Conservation (phyloP, 306 rosid species). For the Cucumis hystrix region DNA sequence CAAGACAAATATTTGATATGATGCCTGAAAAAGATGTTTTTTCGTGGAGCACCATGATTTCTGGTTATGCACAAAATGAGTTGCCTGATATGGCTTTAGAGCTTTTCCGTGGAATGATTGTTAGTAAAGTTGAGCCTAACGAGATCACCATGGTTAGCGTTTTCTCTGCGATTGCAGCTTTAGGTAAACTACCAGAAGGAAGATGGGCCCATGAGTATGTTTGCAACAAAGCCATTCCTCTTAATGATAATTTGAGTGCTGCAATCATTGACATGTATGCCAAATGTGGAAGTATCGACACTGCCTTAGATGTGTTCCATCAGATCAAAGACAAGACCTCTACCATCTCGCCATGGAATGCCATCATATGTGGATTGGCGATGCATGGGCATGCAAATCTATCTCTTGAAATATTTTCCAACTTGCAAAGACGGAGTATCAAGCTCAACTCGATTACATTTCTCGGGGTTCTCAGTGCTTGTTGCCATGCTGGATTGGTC, state of each 20-base stretch:
- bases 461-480: constrained; percentile 71
- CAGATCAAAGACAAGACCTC: constrained; percentile 31
- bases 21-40: constrained; percentile 76
- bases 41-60: constrained; percentile 80
- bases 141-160: constrained; percentile 88
- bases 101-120: constrained; percentile 60
- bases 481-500: constrained; percentile 82
- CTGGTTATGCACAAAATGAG: constrained; percentile 65
- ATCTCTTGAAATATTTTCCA: constrained; percentile 55
- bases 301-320: constrained; percentile 52
- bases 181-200: constrained; percentile 61
- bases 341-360: constrained; percentile 81
- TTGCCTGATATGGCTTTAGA: constrained; percentile 59
- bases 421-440: constrained; percentile 38
- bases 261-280: constrained; percentile 85
- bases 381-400: constrained; percentile 61
- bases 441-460: constrained; percentile 72
- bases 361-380: constrained; percentile 76
- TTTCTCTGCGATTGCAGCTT: constrained; percentile 66
- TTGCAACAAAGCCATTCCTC: constrained; percentile 34
- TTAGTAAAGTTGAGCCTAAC: constrained; percentile 46
- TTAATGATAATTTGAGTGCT: constrained; percentile 66
- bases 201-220: constrained; percentile 61
- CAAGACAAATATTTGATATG: constrained; percentile 38
- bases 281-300: constrained; percentile 68